Evolutionary conservation across 164 flowering plant genomes (phyloP).

Genomic region (Chimonanthus praecox): DNA sequence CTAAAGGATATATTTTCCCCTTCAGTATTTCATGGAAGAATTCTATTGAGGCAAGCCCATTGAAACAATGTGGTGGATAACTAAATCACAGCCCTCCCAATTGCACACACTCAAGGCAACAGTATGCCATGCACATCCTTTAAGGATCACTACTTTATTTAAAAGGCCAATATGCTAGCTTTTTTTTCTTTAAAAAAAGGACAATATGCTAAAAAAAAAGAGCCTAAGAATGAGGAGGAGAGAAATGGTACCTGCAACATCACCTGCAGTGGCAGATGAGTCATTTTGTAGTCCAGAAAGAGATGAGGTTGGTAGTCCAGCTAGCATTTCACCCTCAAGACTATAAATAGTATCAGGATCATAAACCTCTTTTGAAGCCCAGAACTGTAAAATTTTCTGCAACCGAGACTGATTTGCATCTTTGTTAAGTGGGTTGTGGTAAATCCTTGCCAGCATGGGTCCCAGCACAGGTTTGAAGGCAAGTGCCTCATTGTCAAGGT

Average conservation of each 20-base stretch:
- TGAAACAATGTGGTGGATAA: neutral
- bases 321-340: slow-evolving; percentile 81
- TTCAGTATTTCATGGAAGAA: too few relatives aligned
- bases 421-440: slow-evolving; percentile 83
- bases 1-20: too few relatives aligned
- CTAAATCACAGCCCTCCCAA: neutral
- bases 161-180: neutral
- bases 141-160: neutral
- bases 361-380: slow-evolving; percentile 97
- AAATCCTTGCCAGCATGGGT: slow-evolving; percentile 85
- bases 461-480: slow-evolving; percentile 93
- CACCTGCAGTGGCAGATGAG: slow-evolving; percentile 30
- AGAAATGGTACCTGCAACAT: slow-evolving; percentile 35
- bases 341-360: slow-evolving; percentile 69
- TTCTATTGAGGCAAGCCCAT: neutral
- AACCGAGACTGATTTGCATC: slow-evolving; percentile 87
- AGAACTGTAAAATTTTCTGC: slow-evolving; percentile 86
- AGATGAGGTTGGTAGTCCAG: slow-evolving; percentile 48
- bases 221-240: neutral
- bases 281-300: slow-evolving; percentile 47
- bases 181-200: neutral
- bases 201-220: neutral
- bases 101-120: neutral
- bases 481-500: slow-evolving; percentile 91
- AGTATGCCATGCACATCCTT: neutral